Base-by-base conservation (phyloP, 2,329 filamentous ascomycete genomes). In the Emergomyces africanus region DNA sequence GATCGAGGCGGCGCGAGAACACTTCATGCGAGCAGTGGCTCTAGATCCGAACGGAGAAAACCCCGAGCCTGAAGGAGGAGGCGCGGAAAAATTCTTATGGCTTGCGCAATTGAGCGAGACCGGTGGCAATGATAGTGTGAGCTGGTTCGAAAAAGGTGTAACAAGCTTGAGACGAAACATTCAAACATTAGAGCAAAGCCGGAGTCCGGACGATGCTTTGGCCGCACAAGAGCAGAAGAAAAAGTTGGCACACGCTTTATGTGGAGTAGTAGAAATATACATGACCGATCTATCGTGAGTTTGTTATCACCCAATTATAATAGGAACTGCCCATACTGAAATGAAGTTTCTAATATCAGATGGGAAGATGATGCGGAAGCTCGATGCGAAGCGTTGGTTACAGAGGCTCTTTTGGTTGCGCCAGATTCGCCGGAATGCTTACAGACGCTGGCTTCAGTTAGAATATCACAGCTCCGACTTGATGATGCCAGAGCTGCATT, bases 221-320 rank as follows among this genome's bases (percentile, higher is more conserved):
- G 67, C 77, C 41, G 57, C 84, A 46, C 81, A 85, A 33, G 88
- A 90, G 72, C 89, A 89, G 78, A 87, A 87, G 71, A 79, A 80
- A 64, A 94, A 94, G 74, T 79, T 97, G 41, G 89, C 90, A 1
- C 90, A 90, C 66, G 89, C 91, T n/a, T 81, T 99, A 41, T 99
- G 95, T 74, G 90, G 89, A 33, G 89, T 97, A 61, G 86, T 89
- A 6, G 94, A 99, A 76, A 90, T 99, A 55, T 99, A 96, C 78
- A 99, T 99, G 94, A 99, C 94, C 12, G 94, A 99, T 76, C 77
- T 97, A 66, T 94, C 88, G 67, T 94, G 83, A 71, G 76, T 75
- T 28, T 28, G 1, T 23, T 23, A 58, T 18, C 20, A n/a, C 4
- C 14, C 39, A n/a, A 28, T 42, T 55, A 5, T 4, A 54, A 39